Conservation (phyloP, 106 monocot genomes). For the Platanthera guangdongensis region DNA sequence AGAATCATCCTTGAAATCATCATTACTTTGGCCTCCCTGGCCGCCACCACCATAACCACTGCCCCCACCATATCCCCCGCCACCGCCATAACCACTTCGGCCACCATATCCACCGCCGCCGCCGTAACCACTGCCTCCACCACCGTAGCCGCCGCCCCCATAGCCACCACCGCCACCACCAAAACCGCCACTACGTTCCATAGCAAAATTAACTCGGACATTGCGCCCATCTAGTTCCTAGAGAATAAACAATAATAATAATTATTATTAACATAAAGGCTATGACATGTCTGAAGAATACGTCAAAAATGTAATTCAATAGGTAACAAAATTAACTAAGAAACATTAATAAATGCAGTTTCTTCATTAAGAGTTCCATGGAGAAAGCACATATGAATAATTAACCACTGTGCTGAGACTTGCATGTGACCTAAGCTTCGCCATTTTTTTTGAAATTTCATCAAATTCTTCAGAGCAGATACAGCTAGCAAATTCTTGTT, state of each 20-base stretch:
- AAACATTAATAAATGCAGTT: no score
- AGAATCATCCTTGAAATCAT: neutral
- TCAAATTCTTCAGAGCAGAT: no score
- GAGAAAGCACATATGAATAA: no score
- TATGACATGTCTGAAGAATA: no score
- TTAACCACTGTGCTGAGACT: no score
- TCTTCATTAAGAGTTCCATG: no score
- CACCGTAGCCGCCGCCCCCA: neutral
- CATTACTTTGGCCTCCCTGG: neutral
- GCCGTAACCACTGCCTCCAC: neutral
- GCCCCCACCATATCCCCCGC: neutral
- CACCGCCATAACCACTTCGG: neutral
- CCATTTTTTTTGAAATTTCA: no score
- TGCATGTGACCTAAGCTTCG: no score
- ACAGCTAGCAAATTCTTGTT: no score
- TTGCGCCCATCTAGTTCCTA: neutral
- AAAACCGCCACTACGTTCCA: neutral
- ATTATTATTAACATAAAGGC: no score
- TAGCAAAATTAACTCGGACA: slow-evolving; percentile 4
- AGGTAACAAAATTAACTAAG: no score
- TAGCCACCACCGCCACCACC: neutral
- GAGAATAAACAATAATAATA: neutral
- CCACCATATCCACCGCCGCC: neutral
- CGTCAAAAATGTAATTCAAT: no score
- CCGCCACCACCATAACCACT: neutral